These are phyloP conservation scores for Vairimorpha ceranae DNA, from an alignment of 371 early-diverging fungal species.

Conservation along the genomic window DNA sequence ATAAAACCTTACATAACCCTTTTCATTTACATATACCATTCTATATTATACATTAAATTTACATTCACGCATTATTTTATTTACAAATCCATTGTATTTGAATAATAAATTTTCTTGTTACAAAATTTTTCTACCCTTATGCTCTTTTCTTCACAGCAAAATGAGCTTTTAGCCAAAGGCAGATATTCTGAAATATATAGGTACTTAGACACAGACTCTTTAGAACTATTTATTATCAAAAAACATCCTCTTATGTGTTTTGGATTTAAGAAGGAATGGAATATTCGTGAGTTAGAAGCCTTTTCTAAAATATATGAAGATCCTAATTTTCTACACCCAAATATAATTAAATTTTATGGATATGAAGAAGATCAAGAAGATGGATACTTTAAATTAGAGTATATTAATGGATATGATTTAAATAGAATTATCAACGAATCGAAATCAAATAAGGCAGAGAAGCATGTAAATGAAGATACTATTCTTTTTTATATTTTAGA, in stretches of 20 bases:
- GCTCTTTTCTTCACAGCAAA: too few species aligned
- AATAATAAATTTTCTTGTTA: too few species aligned
- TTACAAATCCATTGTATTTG: too few species aligned
- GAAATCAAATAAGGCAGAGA: neutral
- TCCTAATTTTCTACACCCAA: neutral
- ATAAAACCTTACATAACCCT: too few species aligned
- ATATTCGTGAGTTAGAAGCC: neutral
- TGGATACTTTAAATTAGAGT: slow-evolving; percentile 1
- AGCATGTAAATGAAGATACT: neutral
- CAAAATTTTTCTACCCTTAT: neutral
- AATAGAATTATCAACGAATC: neutral
- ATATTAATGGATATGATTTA: slow-evolving; percentile 3
- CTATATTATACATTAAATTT: too few species aligned
- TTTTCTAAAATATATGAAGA: neutral
- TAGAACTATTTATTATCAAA: neutral
- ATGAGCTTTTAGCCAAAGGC: neutral
- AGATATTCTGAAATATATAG: slow-evolving; percentile 1
- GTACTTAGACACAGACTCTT: neutral
- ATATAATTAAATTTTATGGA: slow-evolving; percentile 10
- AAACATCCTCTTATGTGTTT: neutral
- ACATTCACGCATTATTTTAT: too few species aligned
- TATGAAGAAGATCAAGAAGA: slow-evolving; percentile 4
- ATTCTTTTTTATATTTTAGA: slow-evolving; percentile 1
- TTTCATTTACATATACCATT: too few species aligned
- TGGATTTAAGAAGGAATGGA: neutral